Evolutionary conservation across 805 yeast species (phyloP).

Genomic region (Wickerhamomyces strasburgensis): DNA sequence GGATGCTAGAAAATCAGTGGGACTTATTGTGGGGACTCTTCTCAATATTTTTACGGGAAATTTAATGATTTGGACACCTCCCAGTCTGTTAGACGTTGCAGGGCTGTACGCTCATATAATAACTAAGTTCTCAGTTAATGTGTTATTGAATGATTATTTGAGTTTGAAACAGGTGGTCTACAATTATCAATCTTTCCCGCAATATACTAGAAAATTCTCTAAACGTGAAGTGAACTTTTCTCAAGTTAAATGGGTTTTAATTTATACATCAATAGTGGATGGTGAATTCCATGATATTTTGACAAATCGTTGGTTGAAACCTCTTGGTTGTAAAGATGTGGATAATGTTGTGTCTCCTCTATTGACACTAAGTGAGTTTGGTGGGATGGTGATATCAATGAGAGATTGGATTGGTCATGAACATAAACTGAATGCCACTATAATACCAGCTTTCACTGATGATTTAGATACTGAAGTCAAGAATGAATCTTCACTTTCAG

Average conservation of each 20-base stretch:
- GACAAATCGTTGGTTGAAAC: conserved; percentile 84
- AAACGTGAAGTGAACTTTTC: conserved; percentile 71
- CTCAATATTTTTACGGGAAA: conserved; percentile 85
- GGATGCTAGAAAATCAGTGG: conserved; percentile 76
- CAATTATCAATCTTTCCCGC: conserved; percentile 88
- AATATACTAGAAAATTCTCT: conserved; percentile 72
- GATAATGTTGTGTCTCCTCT: conserved; percentile 81
- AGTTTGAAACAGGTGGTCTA: conserved; percentile 87
- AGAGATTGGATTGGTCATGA: conserved; percentile 84
- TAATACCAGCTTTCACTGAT: conserved; percentile 33
- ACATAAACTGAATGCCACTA: conserved; percentile 52
- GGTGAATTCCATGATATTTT: conserved; percentile 88
- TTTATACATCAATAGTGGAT: conserved; percentile 84
- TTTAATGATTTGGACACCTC: conserved; percentile 73
- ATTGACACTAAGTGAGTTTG: conserved; percentile 85
- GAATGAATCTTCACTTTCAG: conserved; percentile 39
- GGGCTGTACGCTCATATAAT: conserved; percentile 84
- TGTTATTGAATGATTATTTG: conserved; percentile 79
- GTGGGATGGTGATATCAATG: conserved; percentile 91
- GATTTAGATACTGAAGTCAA: conserved; percentile 30
- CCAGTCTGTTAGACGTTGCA: conserved; percentile 64
- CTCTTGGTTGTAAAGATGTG: conserved; percentile 78
- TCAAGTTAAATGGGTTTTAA: conserved; percentile 81
- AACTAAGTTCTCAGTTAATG: conserved; percentile 63
- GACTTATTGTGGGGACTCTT: conserved; percentile 75